Base-by-base conservation (phyloP, 768 basidiomycete species). In the Amyloporia xantha region DNA sequence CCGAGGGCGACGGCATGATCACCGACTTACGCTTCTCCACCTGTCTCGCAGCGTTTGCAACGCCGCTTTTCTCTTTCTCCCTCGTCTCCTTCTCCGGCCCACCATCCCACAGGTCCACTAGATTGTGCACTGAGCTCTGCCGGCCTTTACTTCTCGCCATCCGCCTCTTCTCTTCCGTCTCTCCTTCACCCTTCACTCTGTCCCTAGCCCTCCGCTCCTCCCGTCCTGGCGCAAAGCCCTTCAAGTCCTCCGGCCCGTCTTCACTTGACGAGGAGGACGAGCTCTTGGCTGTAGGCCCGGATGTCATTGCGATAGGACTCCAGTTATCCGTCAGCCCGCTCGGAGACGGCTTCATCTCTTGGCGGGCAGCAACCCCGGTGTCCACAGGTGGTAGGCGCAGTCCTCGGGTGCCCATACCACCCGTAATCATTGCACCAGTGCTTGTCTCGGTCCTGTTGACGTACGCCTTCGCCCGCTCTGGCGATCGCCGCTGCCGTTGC, bases 91-190 rank as follows among this genome's bases (percentile, higher is more conserved):
- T n/a, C 47, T 53, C 55, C 61, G 20, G 5, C 68, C 41, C 57
- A 54, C 50, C 52, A 12, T 74, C 86, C 73, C 84, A 90, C 24
- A 91, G 63, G 61, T 86, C 84, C 24, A 91, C 85, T 48, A 91
- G 62, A 59, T 91, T 84, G 58, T 92, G 87, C 20, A 91, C 87
- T 11, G 90, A 91, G 58, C 80, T 84, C 69, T 91, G 86, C 54
- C 88, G 69, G 35, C 77, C 71, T 56, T 79, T 80, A 37, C 68
- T 63, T 56, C 65, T 73, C 36, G 66, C 60, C 44, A 63, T 66
- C 44, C 64, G 54, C 35, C 56, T 26, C 24, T 57, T 51, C 59
- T 60, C 49, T 30, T 33, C 48, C 24, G 20, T 13, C 21, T 28
- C 23, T 40, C 10, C 20, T n/a, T 25, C 46, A 5, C 42, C 23